phyloP scores from a whole-genome alignment of 805 yeast species.

The Diddensiella santjacobensis region DNA sequence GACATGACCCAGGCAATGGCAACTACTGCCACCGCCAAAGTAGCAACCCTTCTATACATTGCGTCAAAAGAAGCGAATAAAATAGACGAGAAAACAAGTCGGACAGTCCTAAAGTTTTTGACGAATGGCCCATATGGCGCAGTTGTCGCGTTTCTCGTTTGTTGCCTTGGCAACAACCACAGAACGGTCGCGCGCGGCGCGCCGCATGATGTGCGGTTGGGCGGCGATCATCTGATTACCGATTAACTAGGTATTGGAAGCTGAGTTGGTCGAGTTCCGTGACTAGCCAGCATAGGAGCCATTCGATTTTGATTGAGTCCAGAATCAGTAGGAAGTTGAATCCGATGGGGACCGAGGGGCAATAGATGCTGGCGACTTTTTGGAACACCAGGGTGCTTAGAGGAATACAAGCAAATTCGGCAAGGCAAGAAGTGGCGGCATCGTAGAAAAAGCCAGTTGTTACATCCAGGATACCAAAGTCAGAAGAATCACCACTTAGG shows the following conservation, averaged over 20 bases:
- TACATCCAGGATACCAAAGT: too few species aligned
- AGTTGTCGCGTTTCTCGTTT: not conserved
- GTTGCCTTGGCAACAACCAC: not conserved
- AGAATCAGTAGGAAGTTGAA: constrained; percentile 6
- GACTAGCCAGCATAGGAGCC: constrained; percentile 13
- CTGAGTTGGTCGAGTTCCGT: too few species aligned
- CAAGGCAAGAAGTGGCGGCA: not conserved
- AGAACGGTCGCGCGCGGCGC: not conserved
- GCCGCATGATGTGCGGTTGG: not conserved
- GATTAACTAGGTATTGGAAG: too few species aligned
- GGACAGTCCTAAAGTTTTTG: too few species aligned
- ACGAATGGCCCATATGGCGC: too few species aligned
- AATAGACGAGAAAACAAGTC: too few species aligned
- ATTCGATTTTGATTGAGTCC: constrained; percentile 7
- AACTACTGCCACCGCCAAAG: constrained; percentile 19
- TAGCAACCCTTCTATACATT: too few species aligned
- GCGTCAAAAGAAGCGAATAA: too few species aligned
- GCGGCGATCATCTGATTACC: not conserved
- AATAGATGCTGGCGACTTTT: constrained; percentile 8
- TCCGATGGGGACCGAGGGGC: not conserved
- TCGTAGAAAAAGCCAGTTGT: constrained; percentile 2
- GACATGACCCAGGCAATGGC: constrained; percentile 24
- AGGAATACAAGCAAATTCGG: constrained; percentile 11
- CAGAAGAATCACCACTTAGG: not conserved
- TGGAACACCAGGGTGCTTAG: constrained; percentile 7